Conservation (phyloP, 2,329 filamentous ascomycete species). For the Xylaria sp. region DNA sequence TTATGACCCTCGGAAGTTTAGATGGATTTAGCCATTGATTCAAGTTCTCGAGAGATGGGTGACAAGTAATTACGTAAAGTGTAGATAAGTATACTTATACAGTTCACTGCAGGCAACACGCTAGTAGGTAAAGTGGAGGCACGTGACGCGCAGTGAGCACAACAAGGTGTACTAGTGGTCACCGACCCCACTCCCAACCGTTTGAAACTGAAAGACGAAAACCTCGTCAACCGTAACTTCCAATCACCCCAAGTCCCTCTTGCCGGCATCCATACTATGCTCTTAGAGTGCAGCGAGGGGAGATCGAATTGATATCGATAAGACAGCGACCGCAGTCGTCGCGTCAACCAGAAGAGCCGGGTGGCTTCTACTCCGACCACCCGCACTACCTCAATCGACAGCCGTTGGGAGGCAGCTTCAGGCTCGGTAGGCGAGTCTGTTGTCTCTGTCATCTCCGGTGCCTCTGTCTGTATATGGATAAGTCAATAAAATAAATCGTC, state of each 20-base stretch:
- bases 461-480: neutral
- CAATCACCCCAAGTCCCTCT: constrained; percentile 18
- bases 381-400: neutral
- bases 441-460: neutral
- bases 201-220: constrained; percentile 36
- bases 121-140: neutral
- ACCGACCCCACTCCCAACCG: constrained; percentile 31
- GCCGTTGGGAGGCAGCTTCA: constrained; percentile 17
- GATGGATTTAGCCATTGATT: no score
- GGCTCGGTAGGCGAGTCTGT: constrained; percentile 30
- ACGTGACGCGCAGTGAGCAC: neutral
- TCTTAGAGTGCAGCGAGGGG: constrained; percentile 13
- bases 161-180: neutral
- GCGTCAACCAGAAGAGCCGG: neutral
- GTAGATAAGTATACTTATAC: no score
- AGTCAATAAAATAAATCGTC: neutral
- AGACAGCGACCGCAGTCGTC: constrained; percentile 14
- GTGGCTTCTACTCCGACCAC: neutral
- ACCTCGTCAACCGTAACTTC: constrained; percentile 33
- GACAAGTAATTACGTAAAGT: no score
- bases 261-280: constrained; percentile 15
- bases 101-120: no score
- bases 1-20: no score
- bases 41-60: no score
- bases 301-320: constrained; percentile 29